Evolutionary conservation across 2,329 filamentous ascomycete genomes (phyloP), one percentile per base, ranked within the genome.

Genomic region (Phoma sp.): DNA sequence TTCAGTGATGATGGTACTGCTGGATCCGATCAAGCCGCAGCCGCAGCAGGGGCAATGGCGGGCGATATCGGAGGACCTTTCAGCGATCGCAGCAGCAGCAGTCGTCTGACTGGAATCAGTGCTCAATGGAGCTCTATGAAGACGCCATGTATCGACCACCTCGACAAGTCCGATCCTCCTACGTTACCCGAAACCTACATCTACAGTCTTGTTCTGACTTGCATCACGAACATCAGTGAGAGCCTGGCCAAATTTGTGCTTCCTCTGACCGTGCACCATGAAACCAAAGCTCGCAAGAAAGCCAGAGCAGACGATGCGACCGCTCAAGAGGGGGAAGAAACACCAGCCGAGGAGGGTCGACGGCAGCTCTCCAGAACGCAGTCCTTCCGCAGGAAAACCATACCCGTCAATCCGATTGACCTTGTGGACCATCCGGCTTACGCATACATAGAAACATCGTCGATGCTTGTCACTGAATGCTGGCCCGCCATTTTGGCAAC

Each of bases 401-500:
- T 93, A 11, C 91, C 92, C 1, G 77, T 93, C 14, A 99, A 99
- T 71, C 95, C 95, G 2, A 78, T 99, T 3, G 82, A 82, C 1
- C 75, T 96, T 7, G 85, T 88, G 57, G 86, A 89, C 35, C 90
- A 96, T 67, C 83, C 89, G 0, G 80, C 91, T 7, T 82, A 87
- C 47, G 72, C 80, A 1, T 89, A 91, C 44, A 86, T 98, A 52
- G 85, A 87, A 66, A 86, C 86, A 2, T 93, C 91, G 65, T 91
- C 91, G 10, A 83, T 83, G 8, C 89, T 99, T 49, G 89, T 99
- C 23, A 91, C 96, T 4, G 84, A 90, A 62, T 98, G 93, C 72
- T 99, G 95, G 95, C 95, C 95, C 41, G 95, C 95, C 10, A 88
- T 98, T 35, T 83, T 99, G 43, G 93, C 95, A 1, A 95, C 92